phyloP scores from a whole-genome alignment of 306 rosid species.

The Vachellia pachyceras region DNA sequence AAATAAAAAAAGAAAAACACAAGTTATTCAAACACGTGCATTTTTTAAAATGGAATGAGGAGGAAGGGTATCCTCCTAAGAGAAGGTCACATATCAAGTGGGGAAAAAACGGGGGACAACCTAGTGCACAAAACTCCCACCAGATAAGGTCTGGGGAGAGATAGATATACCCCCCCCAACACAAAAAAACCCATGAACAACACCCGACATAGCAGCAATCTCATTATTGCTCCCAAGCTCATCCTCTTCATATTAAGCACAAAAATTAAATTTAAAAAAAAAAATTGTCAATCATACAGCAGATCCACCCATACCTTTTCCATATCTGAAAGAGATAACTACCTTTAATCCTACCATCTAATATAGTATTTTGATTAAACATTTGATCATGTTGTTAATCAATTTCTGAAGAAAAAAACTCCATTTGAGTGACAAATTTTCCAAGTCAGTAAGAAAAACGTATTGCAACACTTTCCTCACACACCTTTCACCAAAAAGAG shows the following conservation, averaged over 20 bases:
- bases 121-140: no score
- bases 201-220: no score
- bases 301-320: neutral
- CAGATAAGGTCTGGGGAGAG: no score
- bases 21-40: neutral
- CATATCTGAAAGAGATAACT: neutral
- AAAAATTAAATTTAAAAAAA: neutral
- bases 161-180: no score
- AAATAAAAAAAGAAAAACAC: constrained; percentile 4
- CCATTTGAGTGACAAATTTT: constrained; percentile 1
- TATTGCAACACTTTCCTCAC: constrained; percentile 35
- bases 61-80: neutral
- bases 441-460: neutral
- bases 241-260: no score
- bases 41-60: neutral
- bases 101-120: no score
- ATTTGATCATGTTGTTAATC: neutral
- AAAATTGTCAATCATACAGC: neutral
- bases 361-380: neutral
- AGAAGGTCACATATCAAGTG: neutral
- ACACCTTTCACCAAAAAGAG: constrained; percentile 74
- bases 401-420: neutral
- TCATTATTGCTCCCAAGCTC: no score
- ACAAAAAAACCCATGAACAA: no score
- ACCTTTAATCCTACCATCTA: neutral